Base-by-base conservation (phyloP, 2,329 filamentous ascomycete genomes). In the Phaeomoniella chlamydospora region DNA sequence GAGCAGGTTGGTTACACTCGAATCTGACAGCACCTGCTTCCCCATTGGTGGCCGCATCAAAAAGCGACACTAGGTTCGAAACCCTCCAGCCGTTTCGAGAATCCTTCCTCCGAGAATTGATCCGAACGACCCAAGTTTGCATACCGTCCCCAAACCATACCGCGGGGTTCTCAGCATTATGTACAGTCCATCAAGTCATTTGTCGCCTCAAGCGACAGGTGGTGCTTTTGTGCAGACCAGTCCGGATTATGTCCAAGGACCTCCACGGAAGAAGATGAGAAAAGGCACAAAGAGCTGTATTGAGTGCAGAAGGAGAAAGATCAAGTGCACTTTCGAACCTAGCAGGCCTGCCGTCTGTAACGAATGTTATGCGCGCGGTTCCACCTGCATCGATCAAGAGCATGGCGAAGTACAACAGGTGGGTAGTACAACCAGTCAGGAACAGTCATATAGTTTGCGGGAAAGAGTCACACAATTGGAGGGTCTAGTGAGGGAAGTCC, bases 271-370 rank as follows among this genome's bases (percentile, higher is more conserved):
- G 46, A 60, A 51, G 41, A 60, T 62, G 56, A 47, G 58, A 31
- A 62, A 61, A 31, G 58, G 58, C 14, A 62, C 58, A 15, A 59
- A 55, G 40, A 61, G 57, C 40, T 62, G 58, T 44, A 45, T 49
- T 34, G 58, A 61, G 48, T 62, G 58, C 55, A 48, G 58, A 30
- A 51, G 58, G 36, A 53, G 58, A 29, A 62, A 62, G 40, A 61
- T 61, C 38, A 57, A 57, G 38, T 62, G 58, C 39, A 59, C 54
- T n/a, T 58, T 53, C 30, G 48, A 52, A 33, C 37, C 50, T 11
- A 49, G 51, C 33, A 45, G 52, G 19, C 46, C 49, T 3, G 50
- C 48, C 14, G 37, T 50, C 15, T 62, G 58, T 46, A 58, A 58
- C 40, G 58, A 62, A 45, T 62, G 58, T 40, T 53, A 54, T 38